phyloP scores from a whole-genome alignment of 345 rosid species.

The Ailanthus altissimus region DNA sequence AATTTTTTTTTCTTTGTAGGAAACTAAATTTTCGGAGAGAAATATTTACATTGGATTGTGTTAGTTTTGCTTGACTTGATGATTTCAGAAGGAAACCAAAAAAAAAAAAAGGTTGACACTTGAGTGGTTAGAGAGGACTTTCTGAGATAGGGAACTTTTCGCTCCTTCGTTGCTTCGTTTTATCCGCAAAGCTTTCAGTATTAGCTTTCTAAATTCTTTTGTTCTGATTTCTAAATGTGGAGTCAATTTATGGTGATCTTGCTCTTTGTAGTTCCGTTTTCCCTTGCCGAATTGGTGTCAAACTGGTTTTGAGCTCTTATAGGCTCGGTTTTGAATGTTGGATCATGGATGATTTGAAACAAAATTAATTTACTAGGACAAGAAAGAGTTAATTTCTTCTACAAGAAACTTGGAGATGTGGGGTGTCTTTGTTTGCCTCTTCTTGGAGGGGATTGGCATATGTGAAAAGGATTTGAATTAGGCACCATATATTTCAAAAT shows the following conservation, averaged over 20 bases:
- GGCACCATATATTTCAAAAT: not conserved
- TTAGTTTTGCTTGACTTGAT: not conserved
- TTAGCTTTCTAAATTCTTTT: not conserved
- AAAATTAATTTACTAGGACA: not conserved
- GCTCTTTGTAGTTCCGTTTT: not conserved
- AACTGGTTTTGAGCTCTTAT: not conserved
- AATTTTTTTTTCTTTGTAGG: not conserved
- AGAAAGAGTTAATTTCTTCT: not conserved
- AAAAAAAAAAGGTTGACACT: not conserved
- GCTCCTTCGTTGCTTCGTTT: not conserved
- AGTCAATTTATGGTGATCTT: not conserved
- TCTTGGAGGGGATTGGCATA: not conserved
- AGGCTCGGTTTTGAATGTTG: not conserved
- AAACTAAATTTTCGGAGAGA: not conserved
- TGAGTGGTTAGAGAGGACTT: not conserved
- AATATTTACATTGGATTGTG: not conserved
- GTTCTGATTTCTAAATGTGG: not conserved
- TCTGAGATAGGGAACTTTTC: not conserved
- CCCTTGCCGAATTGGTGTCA: conserved; percentile 2
- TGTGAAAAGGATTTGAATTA: not conserved
- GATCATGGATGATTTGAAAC: not conserved
- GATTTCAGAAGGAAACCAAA: not conserved
- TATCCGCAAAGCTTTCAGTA: not conserved
- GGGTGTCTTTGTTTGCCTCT: not conserved
- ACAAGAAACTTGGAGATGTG: not conserved